Percentiles rank a stretch among this genome's conserved stretches.
phyloP scores from a whole-genome alignment of 2,329 filamentous ascomycete genomes.

The Aureobasidium musti region DNA sequence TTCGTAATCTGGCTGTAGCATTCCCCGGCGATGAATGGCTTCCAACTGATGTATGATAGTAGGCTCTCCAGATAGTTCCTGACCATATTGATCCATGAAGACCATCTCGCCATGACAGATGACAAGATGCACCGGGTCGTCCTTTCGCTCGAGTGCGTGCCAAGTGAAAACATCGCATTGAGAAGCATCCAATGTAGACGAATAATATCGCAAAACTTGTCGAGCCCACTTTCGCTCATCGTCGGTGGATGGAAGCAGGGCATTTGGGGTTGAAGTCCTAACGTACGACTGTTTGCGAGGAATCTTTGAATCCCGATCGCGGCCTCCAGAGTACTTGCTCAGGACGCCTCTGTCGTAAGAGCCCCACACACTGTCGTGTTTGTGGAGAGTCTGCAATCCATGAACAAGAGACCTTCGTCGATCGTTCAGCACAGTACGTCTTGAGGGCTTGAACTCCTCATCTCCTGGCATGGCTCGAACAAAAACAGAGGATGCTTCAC shows the following conservation, averaged over 20 bases:
- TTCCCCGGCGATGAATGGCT: not conserved
- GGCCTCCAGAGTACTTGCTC: constrained; percentile 23
- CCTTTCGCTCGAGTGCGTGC: constrained; percentile 22
- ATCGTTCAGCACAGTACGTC: constrained; percentile 10
- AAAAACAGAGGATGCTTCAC: not conserved
- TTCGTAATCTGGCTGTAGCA: constrained; percentile 11
- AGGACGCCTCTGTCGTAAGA: constrained; percentile 5
- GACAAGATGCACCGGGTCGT: constrained; percentile 23
- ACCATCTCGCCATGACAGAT: constrained; percentile 22
- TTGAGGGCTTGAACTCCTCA: constrained; percentile 20
- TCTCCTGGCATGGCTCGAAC: constrained; percentile 24
- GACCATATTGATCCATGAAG: constrained; percentile 26
- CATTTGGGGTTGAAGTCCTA: constrained; percentile 16
- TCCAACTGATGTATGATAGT: constrained; percentile 1
- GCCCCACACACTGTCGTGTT: constrained; percentile 12
- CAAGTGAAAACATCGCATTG: constrained; percentile 23
- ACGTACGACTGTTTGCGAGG: constrained; percentile 22
- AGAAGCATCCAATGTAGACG: constrained; percentile 7
- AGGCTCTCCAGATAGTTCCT: constrained; percentile 4
- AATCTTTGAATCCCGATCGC: constrained; percentile 18
- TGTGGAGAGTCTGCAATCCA: constrained; percentile 13
- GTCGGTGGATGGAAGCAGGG: constrained; percentile 10
- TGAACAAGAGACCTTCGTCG: constrained; percentile 24
- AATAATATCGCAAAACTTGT: constrained; percentile 10
- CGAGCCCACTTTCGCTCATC: constrained; percentile 16